phyloP scores from a whole-genome alignment of 768 basidiomycete species.

The Suillus plorans region DNA sequence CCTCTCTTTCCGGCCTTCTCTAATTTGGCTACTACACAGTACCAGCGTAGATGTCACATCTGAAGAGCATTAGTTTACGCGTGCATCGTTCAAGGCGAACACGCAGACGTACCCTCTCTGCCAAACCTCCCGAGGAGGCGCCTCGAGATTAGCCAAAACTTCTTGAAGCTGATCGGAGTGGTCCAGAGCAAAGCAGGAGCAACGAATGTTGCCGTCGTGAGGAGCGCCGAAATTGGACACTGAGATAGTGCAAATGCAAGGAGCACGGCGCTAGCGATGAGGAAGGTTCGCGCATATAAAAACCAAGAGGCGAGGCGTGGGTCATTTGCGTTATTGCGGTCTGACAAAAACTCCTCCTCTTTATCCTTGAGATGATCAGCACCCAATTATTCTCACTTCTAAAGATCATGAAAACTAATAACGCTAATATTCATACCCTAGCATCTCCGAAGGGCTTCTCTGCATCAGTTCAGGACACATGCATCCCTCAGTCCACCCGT shows the following conservation, averaged over 20 bases:
- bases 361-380: neutral
- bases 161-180: neutral
- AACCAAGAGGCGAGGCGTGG: neutral
- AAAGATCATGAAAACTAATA: too few species aligned
- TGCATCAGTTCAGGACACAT: conserved; percentile 1
- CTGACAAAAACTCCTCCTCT: neutral
- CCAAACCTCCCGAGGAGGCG: neutral
- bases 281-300: neutral
- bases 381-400: neutral
- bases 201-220: neutral
- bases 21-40: too few species aligned
- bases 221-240: neutral
- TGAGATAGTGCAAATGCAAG: neutral
- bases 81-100: neutral
- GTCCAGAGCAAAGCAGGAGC: neutral
- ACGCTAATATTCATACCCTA: neutral
- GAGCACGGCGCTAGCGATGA: neutral
- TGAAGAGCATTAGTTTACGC: neutral
- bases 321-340: neutral
- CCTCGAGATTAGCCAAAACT: neutral
- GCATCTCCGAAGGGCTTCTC: neutral
- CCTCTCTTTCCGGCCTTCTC: too few species aligned
- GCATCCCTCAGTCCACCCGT: neutral
- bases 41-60: neutral
- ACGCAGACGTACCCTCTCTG: neutral